These are phyloP conservation scores for Psilocybe subaeruginosa DNA, from an alignment of 768 basidiomycete species.

Conservation along the genomic window DNA sequence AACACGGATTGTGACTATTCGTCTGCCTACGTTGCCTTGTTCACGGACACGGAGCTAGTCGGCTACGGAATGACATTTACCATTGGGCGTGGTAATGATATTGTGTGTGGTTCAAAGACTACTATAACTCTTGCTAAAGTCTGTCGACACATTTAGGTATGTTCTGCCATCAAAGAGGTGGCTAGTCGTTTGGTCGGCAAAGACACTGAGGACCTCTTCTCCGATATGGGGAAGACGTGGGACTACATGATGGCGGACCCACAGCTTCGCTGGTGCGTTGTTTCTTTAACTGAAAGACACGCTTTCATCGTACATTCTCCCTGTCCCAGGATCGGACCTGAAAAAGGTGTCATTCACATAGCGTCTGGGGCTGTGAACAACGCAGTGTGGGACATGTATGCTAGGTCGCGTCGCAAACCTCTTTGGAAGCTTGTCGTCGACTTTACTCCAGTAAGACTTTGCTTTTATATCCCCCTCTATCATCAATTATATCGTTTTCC, in stretches of 20 bases:
- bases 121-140: not conserved
- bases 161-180: constrained; percentile 77
- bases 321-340: constrained; percentile 77
- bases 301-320: not conserved
- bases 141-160: constrained; percentile 53
- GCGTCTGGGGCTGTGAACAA: constrained; percentile 90
- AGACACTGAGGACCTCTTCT: constrained; percentile 80
- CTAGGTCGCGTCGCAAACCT: constrained; percentile 78
- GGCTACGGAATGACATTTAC: constrained; percentile 97
- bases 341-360: constrained; percentile 94
- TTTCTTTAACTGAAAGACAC: not conserved
- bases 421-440: constrained; percentile 94
- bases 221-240: constrained; percentile 92
- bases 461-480: not conserved
- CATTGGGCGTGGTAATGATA: constrained; percentile 93
- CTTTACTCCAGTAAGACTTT: constrained; percentile 65
- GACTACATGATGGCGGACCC: constrained; percentile 86
- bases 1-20: constrained; percentile 97
- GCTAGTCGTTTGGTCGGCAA: constrained; percentile 84
- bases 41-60: constrained; percentile 73
- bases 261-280: constrained; percentile 82
- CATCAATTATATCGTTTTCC: not conserved
- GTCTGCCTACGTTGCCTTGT: constrained; percentile 84
- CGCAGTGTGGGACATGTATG: constrained; percentile 94
- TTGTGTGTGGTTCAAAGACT: constrained; percentile 49